phyloP scores from a whole-genome alignment of 176 grass and related monocot species.

The Rhipidocladum racemiflorum region DNA sequence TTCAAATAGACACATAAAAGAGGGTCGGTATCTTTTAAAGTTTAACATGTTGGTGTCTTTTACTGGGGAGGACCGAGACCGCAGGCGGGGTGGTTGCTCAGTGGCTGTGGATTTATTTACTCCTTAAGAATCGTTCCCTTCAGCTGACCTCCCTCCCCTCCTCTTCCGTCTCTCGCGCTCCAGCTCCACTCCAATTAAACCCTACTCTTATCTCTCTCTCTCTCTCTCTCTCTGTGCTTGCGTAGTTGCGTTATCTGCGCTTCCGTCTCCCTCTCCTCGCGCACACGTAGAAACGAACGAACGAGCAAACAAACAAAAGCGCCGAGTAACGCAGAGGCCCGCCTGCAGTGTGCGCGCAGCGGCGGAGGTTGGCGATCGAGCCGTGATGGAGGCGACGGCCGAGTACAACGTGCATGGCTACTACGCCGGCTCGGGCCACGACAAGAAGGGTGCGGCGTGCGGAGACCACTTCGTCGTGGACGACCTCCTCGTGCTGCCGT shows the following conservation, averaged over 20 bases:
- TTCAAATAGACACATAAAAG: background rate
- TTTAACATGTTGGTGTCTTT: constrained; percentile 17
- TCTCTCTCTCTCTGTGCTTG: constrained; percentile 26
- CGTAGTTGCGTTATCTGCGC: constrained; percentile 36
- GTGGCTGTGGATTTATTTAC: constrained; percentile 62
- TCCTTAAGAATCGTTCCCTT: constrained; percentile 60
- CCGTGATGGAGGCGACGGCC: constrained; percentile 31
- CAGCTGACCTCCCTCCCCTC: constrained; percentile 23
- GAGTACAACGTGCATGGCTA: constrained; percentile 29
- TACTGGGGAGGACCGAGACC: constrained; percentile 10
- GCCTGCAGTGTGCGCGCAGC: background rate
- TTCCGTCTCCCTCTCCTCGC: constrained; percentile 24
- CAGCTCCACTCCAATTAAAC: constrained; percentile 61
- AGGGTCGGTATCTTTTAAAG: background rate
- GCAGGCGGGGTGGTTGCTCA: background rate
- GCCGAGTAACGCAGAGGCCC: constrained; percentile 36
- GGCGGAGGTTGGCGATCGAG: background rate
- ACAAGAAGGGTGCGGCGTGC: background rate
- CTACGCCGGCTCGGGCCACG: background rate
- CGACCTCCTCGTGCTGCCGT: constrained; percentile 75
- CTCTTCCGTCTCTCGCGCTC: constrained; percentile 2
- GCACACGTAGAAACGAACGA: constrained; percentile 27
- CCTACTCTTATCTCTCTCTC: constrained; percentile 32
- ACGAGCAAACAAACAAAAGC: constrained; percentile 22
- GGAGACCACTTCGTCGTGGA: constrained; percentile 77